Base-by-base conservation (phyloP, 306 rosid genomes). In the Erythrophleum fordii region DNA sequence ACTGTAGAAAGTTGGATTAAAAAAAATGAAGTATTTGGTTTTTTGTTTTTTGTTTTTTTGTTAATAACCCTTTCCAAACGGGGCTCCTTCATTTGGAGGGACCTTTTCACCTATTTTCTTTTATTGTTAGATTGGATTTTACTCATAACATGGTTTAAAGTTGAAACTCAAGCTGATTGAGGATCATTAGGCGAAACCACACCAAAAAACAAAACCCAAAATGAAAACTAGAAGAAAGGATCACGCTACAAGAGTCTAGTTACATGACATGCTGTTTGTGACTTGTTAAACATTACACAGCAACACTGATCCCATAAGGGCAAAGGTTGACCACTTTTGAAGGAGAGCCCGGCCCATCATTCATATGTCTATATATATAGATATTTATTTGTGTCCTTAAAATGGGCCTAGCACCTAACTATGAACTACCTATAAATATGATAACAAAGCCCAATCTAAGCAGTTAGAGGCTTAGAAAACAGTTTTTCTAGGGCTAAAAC, bases 261-360 rank as follows among this genome's bases (percentile, higher is more conserved):
- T 67, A 74, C 46, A 29, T 51, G 20, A 45, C 56, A 68, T 11
- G 10, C 23, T 45, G 22, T 37, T 23, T 39, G n/a, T n/a, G 31
- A 20, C 10, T n/a, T 1, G 29, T 4, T 11, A 9, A 75, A 59
- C n/a, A 2, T 59, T 59, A 77, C 25, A 65, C 0, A 13, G 77
- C 77, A 66, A 78, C 73, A 73, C 60, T 11, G 5, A 10, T 73
- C 66, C 45, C 18, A 29, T 5, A 3, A 22, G 20, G 73, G 80
- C 56, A 18, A n/a, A 68, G 79, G 70, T 59, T 59, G 56, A 25
- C 12, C 8, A 20, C 42, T 42, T 23, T 5, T 2, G 67, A 34
- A 65, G 39, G 17, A 52, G 8, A n/a, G 14, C 37, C 39, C 6
- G 31, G 81, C 56, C 67, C 82, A 78, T 72, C 48, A 70, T 16